These are phyloP conservation scores for Acer negundo DNA, from an alignment of 345 rosid genomes.

Conservation along the genomic window DNA sequence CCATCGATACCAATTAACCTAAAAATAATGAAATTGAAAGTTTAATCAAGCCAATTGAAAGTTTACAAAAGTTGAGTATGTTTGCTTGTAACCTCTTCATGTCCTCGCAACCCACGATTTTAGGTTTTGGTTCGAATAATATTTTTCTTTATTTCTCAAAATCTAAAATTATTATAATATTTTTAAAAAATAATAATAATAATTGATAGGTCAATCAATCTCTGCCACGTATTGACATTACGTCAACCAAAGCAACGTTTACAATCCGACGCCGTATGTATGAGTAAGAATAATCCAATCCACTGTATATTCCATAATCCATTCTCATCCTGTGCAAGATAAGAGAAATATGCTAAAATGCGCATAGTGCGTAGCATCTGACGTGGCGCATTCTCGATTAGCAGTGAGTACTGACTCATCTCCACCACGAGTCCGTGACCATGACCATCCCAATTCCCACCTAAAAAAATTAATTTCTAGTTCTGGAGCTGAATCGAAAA, in stretches of 20 bases:
- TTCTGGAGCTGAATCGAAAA: background rate
- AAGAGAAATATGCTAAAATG: slow-evolving; percentile 6
- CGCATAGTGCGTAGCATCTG: slow-evolving; percentile 24
- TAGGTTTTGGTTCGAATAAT: no score
- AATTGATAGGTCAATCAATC: no score
- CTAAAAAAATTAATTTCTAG: background rate
- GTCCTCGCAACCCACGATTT: no score
- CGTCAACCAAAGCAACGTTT: background rate
- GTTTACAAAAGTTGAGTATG: no score
- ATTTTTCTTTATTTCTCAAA: no score
- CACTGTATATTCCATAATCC: background rate
- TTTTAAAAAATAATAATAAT: no score
- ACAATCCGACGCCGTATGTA: slow-evolving; percentile 12
- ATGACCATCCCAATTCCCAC: background rate
- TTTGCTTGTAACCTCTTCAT: no score
- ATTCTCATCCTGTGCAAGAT: slow-evolving; percentile 14
- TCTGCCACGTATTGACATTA: background rate
- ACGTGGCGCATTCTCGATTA: slow-evolving; percentile 24
- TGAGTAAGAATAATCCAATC: background rate
- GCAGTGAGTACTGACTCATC: slow-evolving; percentile 5
- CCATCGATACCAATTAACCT: no score
- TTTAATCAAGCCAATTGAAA: no score
- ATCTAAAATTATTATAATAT: no score
- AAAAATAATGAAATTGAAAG: no score
- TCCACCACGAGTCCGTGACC: background rate